Evolutionary conservation across 2,329 filamentous ascomycete genomes (phyloP), one percentile per base, ranked within the genome.

Genomic region (Rhynchosporium graminicola): DNA sequence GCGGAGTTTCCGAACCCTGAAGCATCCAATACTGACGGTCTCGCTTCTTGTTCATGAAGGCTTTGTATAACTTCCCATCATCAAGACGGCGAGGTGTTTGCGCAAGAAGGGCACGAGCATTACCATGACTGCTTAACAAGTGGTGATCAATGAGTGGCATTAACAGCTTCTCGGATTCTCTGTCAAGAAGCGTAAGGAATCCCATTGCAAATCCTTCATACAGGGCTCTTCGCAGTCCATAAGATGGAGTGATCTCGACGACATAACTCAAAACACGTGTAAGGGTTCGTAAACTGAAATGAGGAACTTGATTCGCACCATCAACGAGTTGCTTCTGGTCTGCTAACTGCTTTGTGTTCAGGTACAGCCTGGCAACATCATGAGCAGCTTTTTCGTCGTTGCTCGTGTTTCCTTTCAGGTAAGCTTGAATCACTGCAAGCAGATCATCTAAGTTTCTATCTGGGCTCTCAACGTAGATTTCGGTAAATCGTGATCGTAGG

Each of bases 191-290:
- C 0, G 96, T 99, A 61, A 97, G 79, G 72, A 99, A 99, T 56
- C 93, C 95, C 96, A 99, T 99, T 15, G 91, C 92, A 73, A 98
- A 98, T 0, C 95, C 96, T 79, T 99, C 95, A 66, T 90, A 97
- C 1, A 98, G 79, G 10, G 94, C 91, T 71, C 96, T 82, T 29
- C 95, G 87, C 47, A 98, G 79, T 12, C 91, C 92, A 76, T 97
- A 97, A 3, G 89, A 83, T 0, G 92, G 87, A 0, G 91, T 85
- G 66, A 97, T 93, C 59, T 93, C 89, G 67, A 88, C 87, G 20
- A 94, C 92, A 74, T 97, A 99, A 43, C 88, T 90, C 58, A 99
- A 78, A 1, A 95, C 92, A 60, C 96, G 86, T 26, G 96, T 97
- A 52, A 99, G 79, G 0, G 95, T 99, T 74, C 95, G 87, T 62